These are phyloP conservation scores for Exophiala alcalophila DNA, from an alignment of 2,329 filamentous ascomycete genomes.

Conservation along the genomic window DNA sequence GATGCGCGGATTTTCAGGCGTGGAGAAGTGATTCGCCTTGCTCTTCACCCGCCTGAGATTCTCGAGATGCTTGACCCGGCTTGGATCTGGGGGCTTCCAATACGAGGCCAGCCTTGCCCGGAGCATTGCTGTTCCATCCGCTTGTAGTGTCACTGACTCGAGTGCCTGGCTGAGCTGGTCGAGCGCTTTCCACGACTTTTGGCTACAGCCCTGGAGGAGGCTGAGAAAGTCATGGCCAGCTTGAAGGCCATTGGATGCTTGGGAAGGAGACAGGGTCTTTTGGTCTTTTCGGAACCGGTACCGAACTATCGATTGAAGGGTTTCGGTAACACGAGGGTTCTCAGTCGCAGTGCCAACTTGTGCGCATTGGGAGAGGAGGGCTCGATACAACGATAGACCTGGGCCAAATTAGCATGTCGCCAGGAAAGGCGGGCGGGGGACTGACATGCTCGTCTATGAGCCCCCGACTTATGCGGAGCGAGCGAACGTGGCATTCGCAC, in stretches of 20 bases:
- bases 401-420: not conserved
- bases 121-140: constrained; percentile 5
- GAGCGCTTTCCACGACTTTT: constrained; percentile 12
- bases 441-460: constrained; percentile 47
- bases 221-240: constrained; percentile 40
- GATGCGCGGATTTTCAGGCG: constrained; percentile 16
- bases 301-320: constrained; percentile 34
- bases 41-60: constrained; percentile 13
- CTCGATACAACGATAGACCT: constrained; percentile 47
- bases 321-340: constrained; percentile 11
- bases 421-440: not conserved
- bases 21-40: constrained; percentile 10
- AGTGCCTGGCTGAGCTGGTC: constrained; percentile 13
- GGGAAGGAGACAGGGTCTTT: constrained; percentile 39
- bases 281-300: constrained; percentile 41
- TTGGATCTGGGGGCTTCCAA: constrained; percentile 12
- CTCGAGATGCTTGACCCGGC: constrained; percentile 9
- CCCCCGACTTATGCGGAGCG: constrained; percentile 36
- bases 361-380: constrained; percentile 44
- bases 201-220: constrained; percentile 18
- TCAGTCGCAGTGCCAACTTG: constrained; percentile 31
- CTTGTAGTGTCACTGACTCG: constrained; percentile 11
- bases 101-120: constrained; percentile 11
- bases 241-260: constrained; percentile 39
- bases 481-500: constrained; percentile 40